These are phyloP conservation scores for Chytriomyces sp. DNA, from an alignment of 192 early-diverging fungal genomes.

Conservation along the genomic window DNA sequence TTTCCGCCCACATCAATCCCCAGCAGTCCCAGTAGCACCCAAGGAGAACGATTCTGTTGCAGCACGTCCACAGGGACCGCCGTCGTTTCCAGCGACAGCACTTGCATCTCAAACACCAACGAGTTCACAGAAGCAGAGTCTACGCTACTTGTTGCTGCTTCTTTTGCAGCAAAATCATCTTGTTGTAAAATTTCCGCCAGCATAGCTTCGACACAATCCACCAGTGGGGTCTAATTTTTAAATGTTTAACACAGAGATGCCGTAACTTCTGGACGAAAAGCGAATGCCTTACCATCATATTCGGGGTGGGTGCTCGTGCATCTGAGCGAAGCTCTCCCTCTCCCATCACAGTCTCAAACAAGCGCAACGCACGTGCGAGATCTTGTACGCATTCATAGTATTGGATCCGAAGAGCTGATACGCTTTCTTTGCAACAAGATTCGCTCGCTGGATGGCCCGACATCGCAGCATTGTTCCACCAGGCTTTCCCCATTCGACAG, in stretches of 20 bases:
- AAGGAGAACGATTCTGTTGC: not conserved
- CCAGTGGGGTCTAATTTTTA: not conserved
- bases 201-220: not conserved
- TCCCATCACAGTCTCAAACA: not conserved
- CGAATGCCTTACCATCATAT: not conserved
- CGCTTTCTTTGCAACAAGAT: not conserved
- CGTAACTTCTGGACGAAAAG: too few relatives aligned
- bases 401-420: not conserved
- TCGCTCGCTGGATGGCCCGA: not conserved
- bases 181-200: not conserved
- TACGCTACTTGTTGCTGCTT: not conserved
- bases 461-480: not conserved
- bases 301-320: not conserved
- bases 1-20: not conserved
- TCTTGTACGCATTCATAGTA: not conserved
- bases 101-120: not conserved
- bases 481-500: not conserved
- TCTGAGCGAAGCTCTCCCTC: not conserved
- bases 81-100: constrained; percentile 8
- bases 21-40: constrained; percentile 18
- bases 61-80: constrained; percentile 2
- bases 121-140: not conserved
- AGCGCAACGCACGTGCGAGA: not conserved
- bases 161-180: not conserved
- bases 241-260: too few relatives aligned